These are phyloP conservation scores for Grosmannia penicillata DNA, from an alignment of 2,329 filamentous ascomycete species.

Conservation along the genomic window DNA sequence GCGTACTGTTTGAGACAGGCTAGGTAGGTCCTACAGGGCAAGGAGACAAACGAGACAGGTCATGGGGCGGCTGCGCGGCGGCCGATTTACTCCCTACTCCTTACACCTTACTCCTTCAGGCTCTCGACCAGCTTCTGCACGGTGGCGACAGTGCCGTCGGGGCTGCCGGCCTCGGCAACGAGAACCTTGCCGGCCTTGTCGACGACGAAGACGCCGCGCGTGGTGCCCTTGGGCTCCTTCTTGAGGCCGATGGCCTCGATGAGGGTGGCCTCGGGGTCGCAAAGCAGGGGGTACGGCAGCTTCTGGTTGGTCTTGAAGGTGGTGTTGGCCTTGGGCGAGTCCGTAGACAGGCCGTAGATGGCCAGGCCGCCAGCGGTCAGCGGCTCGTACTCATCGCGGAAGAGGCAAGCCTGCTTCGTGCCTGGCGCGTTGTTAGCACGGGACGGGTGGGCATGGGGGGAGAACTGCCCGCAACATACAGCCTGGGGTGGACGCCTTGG, in stretches of 20 bases:
- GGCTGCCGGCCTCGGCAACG: slow-evolving; percentile 58
- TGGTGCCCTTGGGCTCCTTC: slow-evolving; percentile 61
- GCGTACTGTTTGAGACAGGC: no score
- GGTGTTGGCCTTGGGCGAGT: slow-evolving; percentile 82
- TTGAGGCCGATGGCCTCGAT: slow-evolving; percentile 82
- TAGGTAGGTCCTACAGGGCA: no score
- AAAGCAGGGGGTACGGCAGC: slow-evolving; percentile 76
- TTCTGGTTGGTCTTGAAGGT: slow-evolving; percentile 87
- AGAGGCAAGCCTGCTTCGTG: slow-evolving; percentile 84
- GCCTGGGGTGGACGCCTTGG: slow-evolving; percentile 83
- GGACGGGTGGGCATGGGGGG: slow-evolving; percentile 7
- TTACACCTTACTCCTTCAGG: neutral
- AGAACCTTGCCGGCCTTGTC: slow-evolving; percentile 64
- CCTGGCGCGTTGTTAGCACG: no score
- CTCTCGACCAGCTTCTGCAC: slow-evolving; percentile 53
- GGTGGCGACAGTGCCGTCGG: slow-evolving; percentile 60
- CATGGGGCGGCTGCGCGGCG: neutral
- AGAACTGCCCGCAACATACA: slow-evolving; percentile 44
- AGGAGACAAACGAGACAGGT: no score
- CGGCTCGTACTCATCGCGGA: slow-evolving; percentile 69
- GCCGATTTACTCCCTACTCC: neutral
- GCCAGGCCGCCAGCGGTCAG: slow-evolving; percentile 66
- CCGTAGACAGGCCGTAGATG: slow-evolving; percentile 81
- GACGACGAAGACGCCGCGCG: slow-evolving; percentile 76
- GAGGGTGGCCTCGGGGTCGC: slow-evolving; percentile 59